Evolutionary conservation across 495 filamentous ascomycete genomes (phyloP).

Genomic region (Clavariopsis aquatica): DNA sequence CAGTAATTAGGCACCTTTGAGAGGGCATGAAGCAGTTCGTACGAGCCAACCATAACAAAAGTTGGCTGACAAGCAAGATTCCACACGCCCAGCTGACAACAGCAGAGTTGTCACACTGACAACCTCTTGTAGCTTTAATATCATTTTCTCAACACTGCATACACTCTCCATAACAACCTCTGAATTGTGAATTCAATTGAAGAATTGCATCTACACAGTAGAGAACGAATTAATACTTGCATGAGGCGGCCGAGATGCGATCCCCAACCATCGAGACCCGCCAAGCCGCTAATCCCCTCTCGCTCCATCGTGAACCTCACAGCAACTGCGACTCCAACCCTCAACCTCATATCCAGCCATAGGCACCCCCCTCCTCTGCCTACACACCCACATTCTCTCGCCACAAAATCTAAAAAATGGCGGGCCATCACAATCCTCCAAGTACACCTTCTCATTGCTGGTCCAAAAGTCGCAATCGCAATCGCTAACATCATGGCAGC

Average conservation of each 20-base stretch:
- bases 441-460: constrained; percentile 13
- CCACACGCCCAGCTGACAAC: no score
- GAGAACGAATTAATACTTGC: not conserved
- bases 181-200: not conserved
- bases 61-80: no score
- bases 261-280: not conserved
- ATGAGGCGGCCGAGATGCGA: no score
- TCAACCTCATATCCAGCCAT: not conserved
- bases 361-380: no score
- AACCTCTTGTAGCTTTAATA: not conserved
- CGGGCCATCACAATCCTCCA: constrained; percentile 38
- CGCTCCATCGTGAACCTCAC: constrained; percentile 5
- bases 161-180: no score
- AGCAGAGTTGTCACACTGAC: no score
- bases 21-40: no score
- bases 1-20: no score
- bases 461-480: constrained; percentile 5
- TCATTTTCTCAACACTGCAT: no score
- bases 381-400: not conserved
- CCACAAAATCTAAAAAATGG: constrained; percentile 15
- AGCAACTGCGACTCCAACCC: constrained; percentile 13
- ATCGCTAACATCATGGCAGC: constrained; percentile 38
- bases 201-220: not conserved
- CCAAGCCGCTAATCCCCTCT: constrained; percentile 11
- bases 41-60: no score